phyloP scores from a whole-genome alignment of 257 asterid species.

The Solanum paucissectum region DNA sequence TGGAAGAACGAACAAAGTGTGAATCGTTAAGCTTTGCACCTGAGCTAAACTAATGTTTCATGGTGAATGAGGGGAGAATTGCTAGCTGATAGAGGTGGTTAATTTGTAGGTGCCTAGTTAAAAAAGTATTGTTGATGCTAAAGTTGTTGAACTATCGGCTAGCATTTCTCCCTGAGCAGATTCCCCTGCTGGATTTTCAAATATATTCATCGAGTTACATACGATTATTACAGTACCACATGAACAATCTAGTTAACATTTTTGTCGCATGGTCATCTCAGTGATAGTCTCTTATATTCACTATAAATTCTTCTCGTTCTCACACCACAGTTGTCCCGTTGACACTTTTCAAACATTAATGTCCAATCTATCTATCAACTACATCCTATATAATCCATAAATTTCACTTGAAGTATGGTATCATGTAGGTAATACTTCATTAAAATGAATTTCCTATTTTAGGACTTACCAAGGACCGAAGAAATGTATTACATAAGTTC shows the following conservation, averaged over 20 bases:
- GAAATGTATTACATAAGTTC: conserved; percentile 49
- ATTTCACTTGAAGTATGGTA: not conserved
- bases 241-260: not conserved
- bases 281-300: not conserved
- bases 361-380: not conserved
- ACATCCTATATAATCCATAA: not conserved
- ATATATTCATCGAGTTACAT: not conserved
- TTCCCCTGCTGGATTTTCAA: not conserved
- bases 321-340: not conserved
- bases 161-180: not conserved
- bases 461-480: not conserved
- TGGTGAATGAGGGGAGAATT: not conserved
- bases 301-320: not conserved
- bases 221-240: not conserved
- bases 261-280: not conserved
- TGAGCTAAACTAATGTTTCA: not conserved
- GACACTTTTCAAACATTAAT: not conserved
- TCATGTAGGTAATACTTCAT: not conserved
- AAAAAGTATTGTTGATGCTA: not conserved
- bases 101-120: not conserved
- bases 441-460: not conserved
- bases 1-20: not conserved
- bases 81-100: not conserved
- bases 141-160: not conserved
- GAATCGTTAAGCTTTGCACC: not conserved